Evolutionary conservation across 2,329 filamentous ascomycete species (phyloP).

Genomic region (Hymenotorrendiella dingleyae): DNA sequence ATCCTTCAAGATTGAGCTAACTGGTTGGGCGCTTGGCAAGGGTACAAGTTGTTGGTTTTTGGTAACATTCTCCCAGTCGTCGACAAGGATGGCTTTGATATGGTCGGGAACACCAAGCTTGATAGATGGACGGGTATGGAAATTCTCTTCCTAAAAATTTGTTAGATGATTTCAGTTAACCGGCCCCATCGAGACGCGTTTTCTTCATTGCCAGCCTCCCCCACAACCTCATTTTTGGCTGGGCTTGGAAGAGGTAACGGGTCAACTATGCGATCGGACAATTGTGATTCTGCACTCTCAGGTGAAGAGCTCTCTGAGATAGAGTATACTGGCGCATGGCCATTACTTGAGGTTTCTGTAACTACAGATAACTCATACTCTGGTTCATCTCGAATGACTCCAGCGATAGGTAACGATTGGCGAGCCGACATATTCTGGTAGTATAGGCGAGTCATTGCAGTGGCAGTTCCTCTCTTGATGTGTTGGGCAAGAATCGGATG

Average conservation of each 20-base stretch:
- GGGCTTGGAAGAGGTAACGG: too few relatives aligned
- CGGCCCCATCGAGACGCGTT: too few relatives aligned
- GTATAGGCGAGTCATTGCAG: constrained; percentile 10
- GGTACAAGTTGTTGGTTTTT: constrained; percentile 89
- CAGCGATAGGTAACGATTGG: constrained; percentile 18
- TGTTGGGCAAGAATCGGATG: constrained; percentile 23
- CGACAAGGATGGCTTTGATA: constrained; percentile 86
- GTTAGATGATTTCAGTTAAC: constrained; percentile 14
- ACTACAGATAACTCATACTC: background rate
- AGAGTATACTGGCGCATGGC: background rate
- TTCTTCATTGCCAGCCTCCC: too few relatives aligned
- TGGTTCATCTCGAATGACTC: constrained; percentile 11
- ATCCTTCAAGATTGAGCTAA: constrained; percentile 71
- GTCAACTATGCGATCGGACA: too few relatives aligned
- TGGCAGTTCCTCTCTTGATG: constrained; percentile 20
- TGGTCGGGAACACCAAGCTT: constrained; percentile 82
- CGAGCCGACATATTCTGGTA: constrained; percentile 15
- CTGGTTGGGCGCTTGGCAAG: constrained; percentile 70
- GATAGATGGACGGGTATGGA: constrained; percentile 77
- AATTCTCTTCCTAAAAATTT: constrained; percentile 73
- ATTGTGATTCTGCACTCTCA: too few relatives aligned
- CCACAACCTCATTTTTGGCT: too few relatives aligned
- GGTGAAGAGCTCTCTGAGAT: too few relatives aligned
- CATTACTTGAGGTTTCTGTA: background rate
- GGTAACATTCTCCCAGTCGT: constrained; percentile 98